phyloP scores from a whole-genome alignment of 768 basidiomycete genomes.

The Lepiota brunneoincarnata region DNA sequence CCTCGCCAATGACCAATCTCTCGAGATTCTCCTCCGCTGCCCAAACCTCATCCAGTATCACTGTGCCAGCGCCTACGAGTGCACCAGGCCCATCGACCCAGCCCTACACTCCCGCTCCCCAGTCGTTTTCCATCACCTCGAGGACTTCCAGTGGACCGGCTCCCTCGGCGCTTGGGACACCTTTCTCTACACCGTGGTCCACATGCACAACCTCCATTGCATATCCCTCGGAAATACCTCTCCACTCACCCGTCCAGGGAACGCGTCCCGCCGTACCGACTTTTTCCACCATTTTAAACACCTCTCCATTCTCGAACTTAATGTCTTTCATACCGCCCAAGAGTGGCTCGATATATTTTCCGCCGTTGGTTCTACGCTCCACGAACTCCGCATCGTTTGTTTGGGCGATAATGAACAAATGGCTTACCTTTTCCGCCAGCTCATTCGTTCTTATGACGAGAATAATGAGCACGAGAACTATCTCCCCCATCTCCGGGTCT shows the following conservation, averaged over 20 bases:
- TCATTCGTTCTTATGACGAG: too few relatives aligned
- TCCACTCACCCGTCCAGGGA: background rate
- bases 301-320: background rate
- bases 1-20: background rate
- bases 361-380: background rate
- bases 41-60: background rate
- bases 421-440: too few relatives aligned
- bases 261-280: background rate
- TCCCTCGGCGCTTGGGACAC: background rate
- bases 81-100: background rate
- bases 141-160: conserved; percentile 11
- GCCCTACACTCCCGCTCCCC: background rate
- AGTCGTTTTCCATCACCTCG: background rate
- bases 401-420: too few relatives aligned
- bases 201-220: background rate
- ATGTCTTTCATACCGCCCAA: background rate
- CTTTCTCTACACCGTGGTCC: background rate
- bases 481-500: background rate
- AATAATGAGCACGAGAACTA: background rate
- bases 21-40: conserved; percentile 3
- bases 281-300: background rate
- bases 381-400: background rate
- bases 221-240: background rate
- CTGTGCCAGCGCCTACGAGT: background rate
- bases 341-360: conserved; percentile 4